phyloP scores from a whole-genome alignment of 495 filamentous ascomycete genomes.

The Aspergillus nidulans region DNA sequence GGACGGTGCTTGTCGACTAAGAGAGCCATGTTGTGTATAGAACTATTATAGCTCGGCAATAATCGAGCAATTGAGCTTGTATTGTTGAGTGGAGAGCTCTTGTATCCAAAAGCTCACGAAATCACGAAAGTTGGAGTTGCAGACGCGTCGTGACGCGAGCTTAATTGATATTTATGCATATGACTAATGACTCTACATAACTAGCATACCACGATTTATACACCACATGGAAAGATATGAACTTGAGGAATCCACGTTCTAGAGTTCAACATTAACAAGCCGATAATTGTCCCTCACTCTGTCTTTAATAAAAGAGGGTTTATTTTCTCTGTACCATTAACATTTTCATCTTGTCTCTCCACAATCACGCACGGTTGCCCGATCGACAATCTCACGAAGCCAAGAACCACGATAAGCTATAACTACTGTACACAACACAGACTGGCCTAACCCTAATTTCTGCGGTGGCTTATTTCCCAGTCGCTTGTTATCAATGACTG shows the following conservation, averaged over 20 bases:
- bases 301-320: too few species aligned
- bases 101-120: conserved; percentile 1
- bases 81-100: neutral
- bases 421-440: too few species aligned
- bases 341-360: too few species aligned
- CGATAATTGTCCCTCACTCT: too few species aligned
- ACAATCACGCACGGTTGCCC: too few species aligned
- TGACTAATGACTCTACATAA: conserved; percentile 16
- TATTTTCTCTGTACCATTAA: too few species aligned
- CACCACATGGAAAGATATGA: neutral
- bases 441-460: too few species aligned
- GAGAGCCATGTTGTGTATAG: conserved; percentile 54
- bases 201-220: conserved; percentile 23
- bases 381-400: too few species aligned
- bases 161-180: conserved; percentile 27
- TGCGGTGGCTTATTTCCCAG: too few species aligned
- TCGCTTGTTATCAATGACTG: too few species aligned
- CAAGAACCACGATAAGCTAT: too few species aligned
- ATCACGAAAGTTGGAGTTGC: conserved; percentile 1
- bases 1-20: conserved; percentile 94
- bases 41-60: neutral
- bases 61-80: neutral
- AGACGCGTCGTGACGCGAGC: conserved; percentile 40
- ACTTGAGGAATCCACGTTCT: neutral
- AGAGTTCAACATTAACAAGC: neutral